A percentile compares a stretch with the other conserved stretches of the same genome.
phyloP scores from a whole-genome alignment of 2,329 filamentous ascomycete species.

The Xylariomycetidae sp. region DNA sequence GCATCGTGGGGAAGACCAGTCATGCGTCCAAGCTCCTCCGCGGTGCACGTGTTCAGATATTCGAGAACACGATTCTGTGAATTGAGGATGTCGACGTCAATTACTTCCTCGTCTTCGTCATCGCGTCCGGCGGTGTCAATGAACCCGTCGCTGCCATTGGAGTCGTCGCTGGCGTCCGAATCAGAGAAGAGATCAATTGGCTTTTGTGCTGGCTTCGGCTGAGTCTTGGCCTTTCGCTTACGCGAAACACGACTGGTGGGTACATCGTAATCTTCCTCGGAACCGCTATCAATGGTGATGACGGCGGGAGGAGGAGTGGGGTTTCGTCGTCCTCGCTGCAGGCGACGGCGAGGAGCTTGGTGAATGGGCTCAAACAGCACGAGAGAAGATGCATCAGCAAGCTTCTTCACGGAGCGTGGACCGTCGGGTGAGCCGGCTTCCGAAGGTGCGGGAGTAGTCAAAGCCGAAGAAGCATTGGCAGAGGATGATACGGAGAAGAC shows the following conservation, averaged over 20 bases:
- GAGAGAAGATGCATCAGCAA: not conserved
- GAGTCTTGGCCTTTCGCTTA: slow-evolving; percentile 20
- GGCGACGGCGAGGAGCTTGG: slow-evolving; percentile 18
- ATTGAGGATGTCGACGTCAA: too few species aligned
- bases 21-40: slow-evolving; percentile 75
- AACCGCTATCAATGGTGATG: slow-evolving; percentile 14
- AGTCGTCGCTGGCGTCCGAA: slow-evolving; percentile 3
- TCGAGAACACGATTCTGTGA: too few species aligned
- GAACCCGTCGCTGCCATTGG: slow-evolving; percentile 1
- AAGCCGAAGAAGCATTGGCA: slow-evolving; percentile 23
- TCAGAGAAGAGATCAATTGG: slow-evolving; percentile 4
- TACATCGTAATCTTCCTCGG: slow-evolving; percentile 6
- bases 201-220: slow-evolving; percentile 6
- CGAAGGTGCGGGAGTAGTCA: slow-evolving; percentile 22
- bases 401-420: not conserved
- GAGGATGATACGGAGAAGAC: slow-evolving; percentile 29
- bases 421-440: slow-evolving; percentile 10
- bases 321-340: slow-evolving; percentile 19
- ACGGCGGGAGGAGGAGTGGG: slow-evolving; percentile 10
- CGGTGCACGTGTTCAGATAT: slow-evolving; percentile 77
- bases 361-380: slow-evolving; percentile 3
- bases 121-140: slow-evolving; percentile 3
- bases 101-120: slow-evolving; percentile 1
- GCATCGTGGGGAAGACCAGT: slow-evolving; percentile 69
- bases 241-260: slow-evolving; percentile 5